A percentile compares a stretch with the other conserved stretches of the same genome.
Conservation (phyloP, 2,329 filamentous ascomycete genomes). For the Albifimbria verrucaria region DNA sequence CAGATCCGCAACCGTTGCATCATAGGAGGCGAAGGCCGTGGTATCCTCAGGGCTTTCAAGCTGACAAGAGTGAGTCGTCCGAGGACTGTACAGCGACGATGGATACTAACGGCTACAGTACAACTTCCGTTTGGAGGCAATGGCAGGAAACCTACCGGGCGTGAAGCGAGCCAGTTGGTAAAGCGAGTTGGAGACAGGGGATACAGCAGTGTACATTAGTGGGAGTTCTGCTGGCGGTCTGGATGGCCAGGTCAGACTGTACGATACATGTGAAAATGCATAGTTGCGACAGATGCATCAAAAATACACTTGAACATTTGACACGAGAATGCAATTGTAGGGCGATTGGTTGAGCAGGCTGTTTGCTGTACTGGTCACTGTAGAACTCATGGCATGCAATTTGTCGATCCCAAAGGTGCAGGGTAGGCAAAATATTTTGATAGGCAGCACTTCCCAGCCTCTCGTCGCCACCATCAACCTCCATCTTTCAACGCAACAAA, state of each 20-base stretch:
- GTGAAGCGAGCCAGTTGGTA: constrained; percentile 98
- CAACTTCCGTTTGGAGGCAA: constrained; percentile 87
- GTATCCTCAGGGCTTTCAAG: constrained; percentile 91
- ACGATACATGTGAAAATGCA: not conserved
- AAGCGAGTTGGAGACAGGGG: constrained; percentile 9
- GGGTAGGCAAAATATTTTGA: not conserved
- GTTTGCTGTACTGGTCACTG: too few species aligned
- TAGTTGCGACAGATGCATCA: not conserved
- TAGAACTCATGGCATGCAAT: too few species aligned
- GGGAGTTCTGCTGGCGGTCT: not conserved
- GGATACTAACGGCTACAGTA: constrained; percentile 56
- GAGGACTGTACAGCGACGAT: not conserved
- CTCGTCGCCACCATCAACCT: not conserved
- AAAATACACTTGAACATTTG: not conserved
- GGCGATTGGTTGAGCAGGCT: too few species aligned
- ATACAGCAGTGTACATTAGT: too few species aligned
- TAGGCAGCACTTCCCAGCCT: too few species aligned
- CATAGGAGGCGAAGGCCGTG: constrained; percentile 82
- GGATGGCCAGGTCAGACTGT: not conserved
- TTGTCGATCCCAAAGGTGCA: too few species aligned
- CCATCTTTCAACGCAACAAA: constrained; percentile 13
- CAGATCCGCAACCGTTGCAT: constrained; percentile 95
- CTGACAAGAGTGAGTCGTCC: constrained; percentile 72
- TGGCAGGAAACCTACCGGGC: constrained; percentile 81
- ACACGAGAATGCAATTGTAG: too few species aligned